phyloP scores from a whole-genome alignment of 495 filamentous ascomycete genomes.

The Endocarpon pusillum region DNA sequence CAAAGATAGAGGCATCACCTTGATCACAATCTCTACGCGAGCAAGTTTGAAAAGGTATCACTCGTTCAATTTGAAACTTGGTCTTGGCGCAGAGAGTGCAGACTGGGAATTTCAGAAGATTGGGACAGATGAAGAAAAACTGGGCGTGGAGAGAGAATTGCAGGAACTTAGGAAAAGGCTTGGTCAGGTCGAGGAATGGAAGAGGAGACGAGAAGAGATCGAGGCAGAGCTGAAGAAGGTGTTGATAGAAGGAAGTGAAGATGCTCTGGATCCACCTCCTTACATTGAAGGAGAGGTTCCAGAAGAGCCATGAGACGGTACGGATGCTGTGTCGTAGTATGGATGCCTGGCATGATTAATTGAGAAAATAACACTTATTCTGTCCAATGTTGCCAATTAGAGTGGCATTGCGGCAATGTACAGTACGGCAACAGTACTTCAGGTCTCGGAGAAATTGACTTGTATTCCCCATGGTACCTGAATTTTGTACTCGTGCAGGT shows the following conservation, averaged over 20 bases:
- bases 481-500: no score
- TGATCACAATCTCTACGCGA: slow-evolving; percentile 87
- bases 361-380: no score
- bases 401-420: no score
- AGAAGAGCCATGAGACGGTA: no score
- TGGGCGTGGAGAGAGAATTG: slow-evolving; percentile 77
- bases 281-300: slow-evolving; percentile 17
- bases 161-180: slow-evolving; percentile 64
- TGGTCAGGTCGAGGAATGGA: slow-evolving; percentile 69
- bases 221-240: slow-evolving; percentile 47
- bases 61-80: slow-evolving; percentile 71
- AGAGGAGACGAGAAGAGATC: slow-evolving; percentile 60
- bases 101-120: slow-evolving; percentile 86
- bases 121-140: slow-evolving; percentile 80
- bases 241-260: slow-evolving; percentile 26
- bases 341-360: no score
- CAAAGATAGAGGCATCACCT: slow-evolving; percentile 81
- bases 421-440: no score
- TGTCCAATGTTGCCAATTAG: no score
- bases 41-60: slow-evolving; percentile 91
- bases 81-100: slow-evolving; percentile 42
- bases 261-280: slow-evolving; percentile 23
- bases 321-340: no score
- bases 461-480: no score
- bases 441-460: no score